phyloP scores from a whole-genome alignment of 305 asterid genomes.

The Salvia sclarea region DNA sequence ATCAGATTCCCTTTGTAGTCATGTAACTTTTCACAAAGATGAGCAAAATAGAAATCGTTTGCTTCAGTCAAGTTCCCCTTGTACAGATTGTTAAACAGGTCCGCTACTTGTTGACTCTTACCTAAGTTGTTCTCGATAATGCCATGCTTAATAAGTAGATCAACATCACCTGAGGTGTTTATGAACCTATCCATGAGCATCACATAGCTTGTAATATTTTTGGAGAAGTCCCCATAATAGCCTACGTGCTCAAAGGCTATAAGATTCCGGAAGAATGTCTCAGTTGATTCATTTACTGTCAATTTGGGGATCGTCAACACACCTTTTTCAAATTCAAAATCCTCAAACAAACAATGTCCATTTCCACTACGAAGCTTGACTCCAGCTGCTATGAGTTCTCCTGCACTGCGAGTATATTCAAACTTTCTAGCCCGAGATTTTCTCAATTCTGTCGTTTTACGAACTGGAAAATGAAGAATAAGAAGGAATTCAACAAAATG shows the following conservation, averaged over 20 bases:
- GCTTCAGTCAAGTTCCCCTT: conserved; percentile 25
- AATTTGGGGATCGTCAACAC: conserved; percentile 29
- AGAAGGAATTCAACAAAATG: conserved; percentile 34
- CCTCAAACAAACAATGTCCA: conserved; percentile 5
- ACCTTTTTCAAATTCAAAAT: conserved; percentile 12
- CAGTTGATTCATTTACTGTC: conserved; percentile 26
- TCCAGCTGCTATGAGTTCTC: conserved; percentile 31
- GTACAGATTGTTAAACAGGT: conserved; percentile 36
- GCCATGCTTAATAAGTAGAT: conserved; percentile 14
- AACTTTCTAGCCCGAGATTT: not conserved
- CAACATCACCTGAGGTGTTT: conserved; percentile 33
- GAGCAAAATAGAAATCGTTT: conserved; percentile 21
- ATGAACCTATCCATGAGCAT: conserved; percentile 35
- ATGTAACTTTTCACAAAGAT: conserved; percentile 22
- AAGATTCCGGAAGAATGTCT: conserved; percentile 33
- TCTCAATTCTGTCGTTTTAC: not conserved
- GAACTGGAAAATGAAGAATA: conserved; percentile 27
- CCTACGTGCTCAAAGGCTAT: conserved; percentile 30
- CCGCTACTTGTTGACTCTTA: conserved; percentile 14
- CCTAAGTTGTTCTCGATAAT: conserved; percentile 26
- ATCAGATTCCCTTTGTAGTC: conserved; percentile 20
- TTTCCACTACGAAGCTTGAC: conserved; percentile 24
- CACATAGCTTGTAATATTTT: conserved; percentile 31
- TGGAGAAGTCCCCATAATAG: conserved; percentile 14
- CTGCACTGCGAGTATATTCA: conserved; percentile 24